Evolutionary conservation across 192 early-diverging fungal genomes (phyloP).

Genomic region (Dissophora ornata): DNA sequence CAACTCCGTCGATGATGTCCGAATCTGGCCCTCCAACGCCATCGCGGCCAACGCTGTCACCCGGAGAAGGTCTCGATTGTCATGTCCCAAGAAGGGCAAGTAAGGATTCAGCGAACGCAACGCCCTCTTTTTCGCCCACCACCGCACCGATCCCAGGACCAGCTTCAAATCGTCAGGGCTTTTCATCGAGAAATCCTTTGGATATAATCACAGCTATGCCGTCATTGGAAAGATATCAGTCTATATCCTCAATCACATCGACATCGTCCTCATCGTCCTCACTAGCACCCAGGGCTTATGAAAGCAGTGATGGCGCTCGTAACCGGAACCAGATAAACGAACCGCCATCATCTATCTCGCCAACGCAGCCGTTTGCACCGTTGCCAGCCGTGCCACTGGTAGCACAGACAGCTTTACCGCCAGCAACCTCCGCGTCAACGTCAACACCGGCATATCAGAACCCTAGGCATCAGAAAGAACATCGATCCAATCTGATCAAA

Average conservation of each 20-base stretch:
- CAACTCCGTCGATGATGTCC: neutral
- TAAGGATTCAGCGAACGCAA: slow-evolving; percentile 12
- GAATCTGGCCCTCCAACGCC: slow-evolving; percentile 3
- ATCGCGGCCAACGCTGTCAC: too few relatives aligned
- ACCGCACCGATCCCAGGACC: slow-evolving; percentile 11
- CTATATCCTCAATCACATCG: too few relatives aligned
- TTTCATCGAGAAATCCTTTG: neutral
- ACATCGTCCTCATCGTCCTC: neutral
- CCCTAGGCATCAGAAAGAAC: slow-evolving; percentile 28
- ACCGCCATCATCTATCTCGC: neutral
- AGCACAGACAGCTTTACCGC: too few relatives aligned
- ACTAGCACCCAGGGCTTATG: neutral
- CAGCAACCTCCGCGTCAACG: neutral
- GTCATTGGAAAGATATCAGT: neutral
- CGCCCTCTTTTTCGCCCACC: slow-evolving; percentile 27
- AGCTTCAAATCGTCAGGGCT: slow-evolving; percentile 19
- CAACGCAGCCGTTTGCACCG: neutral
- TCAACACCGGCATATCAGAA: slow-evolving; percentile 7
- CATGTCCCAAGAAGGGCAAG: neutral
- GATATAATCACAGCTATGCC: neutral
- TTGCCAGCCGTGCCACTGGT: neutral
- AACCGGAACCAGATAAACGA: too few relatives aligned
- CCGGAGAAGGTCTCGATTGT: neutral
- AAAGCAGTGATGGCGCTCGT: neutral
- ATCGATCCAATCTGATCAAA: slow-evolving; percentile 40